Evolutionary conservation across 352 stramenopile species (phyloP).

Genomic region (Phytophthora gonapodyides): DNA sequence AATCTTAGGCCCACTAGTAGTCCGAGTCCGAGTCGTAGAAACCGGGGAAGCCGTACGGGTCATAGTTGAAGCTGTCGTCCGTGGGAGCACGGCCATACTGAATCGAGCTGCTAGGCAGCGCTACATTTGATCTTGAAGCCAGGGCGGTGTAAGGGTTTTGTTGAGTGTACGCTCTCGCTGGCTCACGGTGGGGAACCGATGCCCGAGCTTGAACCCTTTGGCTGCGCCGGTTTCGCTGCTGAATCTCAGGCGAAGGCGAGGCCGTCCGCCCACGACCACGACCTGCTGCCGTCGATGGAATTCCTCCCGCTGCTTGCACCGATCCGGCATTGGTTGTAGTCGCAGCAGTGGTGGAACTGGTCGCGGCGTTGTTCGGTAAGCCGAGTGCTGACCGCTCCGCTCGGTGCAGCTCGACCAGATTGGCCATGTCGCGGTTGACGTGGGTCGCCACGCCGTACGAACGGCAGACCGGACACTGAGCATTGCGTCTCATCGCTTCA

Average conservation of each 20-base stretch:
- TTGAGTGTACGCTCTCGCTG: not conserved
- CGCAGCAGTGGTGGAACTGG: not conserved
- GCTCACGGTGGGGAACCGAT: slow-evolving; percentile 6
- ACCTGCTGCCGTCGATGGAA: not conserved
- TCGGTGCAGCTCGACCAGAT: slow-evolving; percentile 28
- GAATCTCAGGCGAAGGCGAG: not conserved
- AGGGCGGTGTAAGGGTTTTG: not conserved
- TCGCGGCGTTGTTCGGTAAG: slow-evolving; percentile 7
- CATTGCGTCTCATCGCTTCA: slow-evolving; percentile 14
- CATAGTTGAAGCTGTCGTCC: slow-evolving; percentile 6
- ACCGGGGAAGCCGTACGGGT: slow-evolving; percentile 3
- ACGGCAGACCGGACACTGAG: slow-evolving; percentile 25
- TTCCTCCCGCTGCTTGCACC: not conserved
- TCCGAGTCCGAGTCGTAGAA: slow-evolving; percentile 20
- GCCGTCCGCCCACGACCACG: not conserved
- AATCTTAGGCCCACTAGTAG: slow-evolving; percentile 9
- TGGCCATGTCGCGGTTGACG: slow-evolving; percentile 25
- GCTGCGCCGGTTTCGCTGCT: not conserved
- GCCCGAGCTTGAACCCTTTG: slow-evolving; percentile 14
- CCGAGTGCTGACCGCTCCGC: slow-evolving; percentile 19
- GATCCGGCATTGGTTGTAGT: not conserved
- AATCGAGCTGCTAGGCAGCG: not conserved
- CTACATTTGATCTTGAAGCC: not conserved
- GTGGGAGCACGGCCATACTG: not conserved
- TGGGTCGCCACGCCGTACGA: slow-evolving; percentile 9